Evolutionary conservation across 148 eudicot genomes (phyloP).

Genomic region (Amaranthus hypochondriacus): DNA sequence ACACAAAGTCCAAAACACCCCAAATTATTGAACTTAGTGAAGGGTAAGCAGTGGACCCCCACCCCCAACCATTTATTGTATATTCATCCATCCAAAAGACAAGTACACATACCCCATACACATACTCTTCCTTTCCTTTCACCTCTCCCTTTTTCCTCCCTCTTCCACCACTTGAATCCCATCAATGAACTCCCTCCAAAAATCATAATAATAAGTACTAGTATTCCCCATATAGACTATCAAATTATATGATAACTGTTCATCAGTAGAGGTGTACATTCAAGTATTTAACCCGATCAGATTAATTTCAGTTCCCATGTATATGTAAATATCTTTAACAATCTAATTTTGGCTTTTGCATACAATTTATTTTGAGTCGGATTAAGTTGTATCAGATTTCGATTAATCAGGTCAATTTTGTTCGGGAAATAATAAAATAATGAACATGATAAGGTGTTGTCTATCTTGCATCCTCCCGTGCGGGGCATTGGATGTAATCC

Average conservation of each 20-base stretch:
- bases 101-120: constrained; percentile 15
- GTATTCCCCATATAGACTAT: too few species aligned
- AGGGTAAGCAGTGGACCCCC: constrained; percentile 8
- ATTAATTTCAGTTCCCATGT: too few species aligned
- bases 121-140: neutral
- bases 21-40: constrained; percentile 28
- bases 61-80: constrained; percentile 5
- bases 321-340: too few species aligned
- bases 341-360: too few species aligned
- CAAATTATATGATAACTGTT: too few species aligned
- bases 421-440: constrained; percentile 32
- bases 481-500: constrained; percentile 78
- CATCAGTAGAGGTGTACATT: too few species aligned
- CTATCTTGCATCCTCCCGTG: constrained; percentile 92
- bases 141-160: constrained; percentile 5
- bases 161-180: neutral
- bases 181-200: too few species aligned
- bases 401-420: constrained; percentile 13
- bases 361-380: too few species aligned
- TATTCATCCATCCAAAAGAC: constrained; percentile 19
- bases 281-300: too few species aligned
- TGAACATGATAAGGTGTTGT: constrained; percentile 62
- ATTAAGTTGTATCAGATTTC: too few species aligned
- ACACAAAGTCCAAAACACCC: constrained; percentile 18
- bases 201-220: too few species aligned